Percentiles rank a stretch among this genome's conserved stretches.
Conservation (phyloP, 345 rosid genomes). For the Rhizophora apiculata region DNA sequence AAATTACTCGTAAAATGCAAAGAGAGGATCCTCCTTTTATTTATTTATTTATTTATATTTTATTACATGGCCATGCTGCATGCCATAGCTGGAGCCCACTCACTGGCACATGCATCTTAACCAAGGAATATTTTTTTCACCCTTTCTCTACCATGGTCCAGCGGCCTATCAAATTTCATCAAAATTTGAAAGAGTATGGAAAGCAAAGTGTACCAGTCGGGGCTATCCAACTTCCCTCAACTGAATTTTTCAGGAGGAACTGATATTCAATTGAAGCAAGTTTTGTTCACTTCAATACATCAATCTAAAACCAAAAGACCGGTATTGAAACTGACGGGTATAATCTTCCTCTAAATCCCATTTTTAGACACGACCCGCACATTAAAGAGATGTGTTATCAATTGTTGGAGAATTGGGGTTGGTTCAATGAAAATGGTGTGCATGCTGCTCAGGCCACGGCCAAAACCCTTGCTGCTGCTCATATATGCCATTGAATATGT, state of each 20-base stretch:
- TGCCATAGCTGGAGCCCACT: conserved; percentile 70
- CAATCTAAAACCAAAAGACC: conserved; percentile 28
- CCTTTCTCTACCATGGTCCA: conserved; percentile 23
- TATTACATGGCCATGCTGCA: conserved; percentile 48
- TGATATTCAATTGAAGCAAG: conserved; percentile 23
- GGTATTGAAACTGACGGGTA: conserved; percentile 15
- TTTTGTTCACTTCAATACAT: conserved; percentile 32
- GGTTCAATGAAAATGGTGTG: conserved; percentile 44
- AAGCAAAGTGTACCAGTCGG: conserved; percentile 27
- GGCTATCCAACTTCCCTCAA: conserved; percentile 25
- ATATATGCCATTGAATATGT: conserved; percentile 65
- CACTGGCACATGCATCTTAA: conserved; percentile 52
- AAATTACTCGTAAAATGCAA: conserved; percentile 13
- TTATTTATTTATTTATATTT: too few relatives aligned
- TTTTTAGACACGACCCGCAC: neutral
- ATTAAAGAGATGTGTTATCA: conserved; percentile 3
- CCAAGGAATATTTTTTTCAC: neutral
- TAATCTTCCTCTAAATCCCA: neutral
- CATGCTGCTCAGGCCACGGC: conserved; percentile 68
- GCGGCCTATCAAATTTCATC: conserved; percentile 27
- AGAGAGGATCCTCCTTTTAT: conserved; percentile 18
- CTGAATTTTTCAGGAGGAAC: conserved; percentile 17
- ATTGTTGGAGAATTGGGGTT: conserved; percentile 19
- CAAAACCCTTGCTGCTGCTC: conserved; percentile 70
- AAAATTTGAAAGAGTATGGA: conserved; percentile 18